Conservation (phyloP, 352 stramenopile species). For the Pythium folliculosum region DNA sequence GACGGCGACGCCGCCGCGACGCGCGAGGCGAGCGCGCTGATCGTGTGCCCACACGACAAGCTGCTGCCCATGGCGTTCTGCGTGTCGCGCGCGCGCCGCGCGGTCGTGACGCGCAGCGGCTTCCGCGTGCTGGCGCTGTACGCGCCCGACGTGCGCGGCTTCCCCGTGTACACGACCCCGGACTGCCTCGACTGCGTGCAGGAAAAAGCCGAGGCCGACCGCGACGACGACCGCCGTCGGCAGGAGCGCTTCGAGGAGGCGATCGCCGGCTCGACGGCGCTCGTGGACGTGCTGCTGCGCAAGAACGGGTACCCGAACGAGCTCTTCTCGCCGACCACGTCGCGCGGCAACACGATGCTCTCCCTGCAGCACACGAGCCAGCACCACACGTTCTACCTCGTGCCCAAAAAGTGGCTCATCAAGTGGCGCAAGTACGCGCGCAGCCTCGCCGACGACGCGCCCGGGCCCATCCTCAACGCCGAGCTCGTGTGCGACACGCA, state of each 20-base stretch:
- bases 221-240: constrained; percentile 53
- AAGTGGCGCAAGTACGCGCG: constrained; percentile 80
- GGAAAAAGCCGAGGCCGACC: constrained; percentile 56
- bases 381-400: constrained; percentile 76
- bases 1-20: constrained; percentile 33
- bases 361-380: constrained; percentile 37
- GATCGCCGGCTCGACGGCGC: constrained; percentile 60
- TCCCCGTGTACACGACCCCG: constrained; percentile 40
- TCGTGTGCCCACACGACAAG: constrained; percentile 64
- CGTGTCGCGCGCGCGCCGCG: constrained; percentile 58
- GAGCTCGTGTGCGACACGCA: constrained; percentile 82
- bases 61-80: constrained; percentile 61
- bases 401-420: constrained; percentile 85
- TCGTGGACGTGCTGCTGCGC: constrained; percentile 72
- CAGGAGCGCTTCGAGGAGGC: constrained; percentile 63
- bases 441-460: constrained; percentile 52
- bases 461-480: constrained; percentile 77
- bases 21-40: constrained; percentile 49
- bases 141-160: constrained; percentile 58
- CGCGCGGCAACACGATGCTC: constrained; percentile 51
- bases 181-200: constrained; percentile 64
- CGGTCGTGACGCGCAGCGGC: constrained; percentile 46
- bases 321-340: constrained; percentile 67
- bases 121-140: constrained; percentile 60
- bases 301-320: constrained; percentile 80